Percentiles rank a stretch among this genome's conserved stretches.
Evolutionary conservation across 208 protist genomes (phyloP).

Genomic region (Leishmania tarentolae): DNA sequence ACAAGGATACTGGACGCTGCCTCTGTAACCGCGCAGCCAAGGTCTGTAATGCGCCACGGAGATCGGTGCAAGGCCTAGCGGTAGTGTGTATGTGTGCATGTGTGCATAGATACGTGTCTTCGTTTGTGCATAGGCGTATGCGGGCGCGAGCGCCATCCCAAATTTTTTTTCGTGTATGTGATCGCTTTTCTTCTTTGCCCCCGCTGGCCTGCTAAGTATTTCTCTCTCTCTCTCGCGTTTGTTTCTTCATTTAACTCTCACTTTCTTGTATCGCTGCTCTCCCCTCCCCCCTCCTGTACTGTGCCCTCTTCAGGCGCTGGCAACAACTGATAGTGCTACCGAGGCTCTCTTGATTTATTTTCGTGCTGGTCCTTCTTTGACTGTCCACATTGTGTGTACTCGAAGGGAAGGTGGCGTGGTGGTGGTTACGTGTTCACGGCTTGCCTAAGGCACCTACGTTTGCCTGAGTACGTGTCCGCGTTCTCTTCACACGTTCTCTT

Average conservation of each 20-base stretch:
- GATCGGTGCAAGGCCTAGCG: background rate
- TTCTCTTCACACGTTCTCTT: conserved; percentile 2
- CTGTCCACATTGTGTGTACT: background rate
- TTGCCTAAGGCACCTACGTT: background rate
- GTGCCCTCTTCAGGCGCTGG: background rate
- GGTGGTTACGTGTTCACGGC: background rate
- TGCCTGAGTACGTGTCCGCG: background rate
- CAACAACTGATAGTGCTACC: background rate
- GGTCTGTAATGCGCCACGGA: background rate
- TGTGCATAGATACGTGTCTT: background rate
- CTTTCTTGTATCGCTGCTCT: background rate
- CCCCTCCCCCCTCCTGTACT: background rate
- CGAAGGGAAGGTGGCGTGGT: background rate
- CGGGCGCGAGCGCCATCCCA: background rate
- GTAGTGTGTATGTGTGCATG: background rate
- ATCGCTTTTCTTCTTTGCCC: background rate
- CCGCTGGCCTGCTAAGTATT: background rate
- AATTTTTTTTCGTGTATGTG: background rate
- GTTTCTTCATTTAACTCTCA: background rate
- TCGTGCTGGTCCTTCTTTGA: background rate
- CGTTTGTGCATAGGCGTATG: background rate
- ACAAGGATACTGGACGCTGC: background rate
- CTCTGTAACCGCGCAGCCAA: background rate
- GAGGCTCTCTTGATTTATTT: background rate
- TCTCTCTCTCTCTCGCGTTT: background rate